These are phyloP conservation scores for Monilinia laxa DNA, from an alignment of 2,329 filamentous ascomycete genomes.

Conservation along the genomic window DNA sequence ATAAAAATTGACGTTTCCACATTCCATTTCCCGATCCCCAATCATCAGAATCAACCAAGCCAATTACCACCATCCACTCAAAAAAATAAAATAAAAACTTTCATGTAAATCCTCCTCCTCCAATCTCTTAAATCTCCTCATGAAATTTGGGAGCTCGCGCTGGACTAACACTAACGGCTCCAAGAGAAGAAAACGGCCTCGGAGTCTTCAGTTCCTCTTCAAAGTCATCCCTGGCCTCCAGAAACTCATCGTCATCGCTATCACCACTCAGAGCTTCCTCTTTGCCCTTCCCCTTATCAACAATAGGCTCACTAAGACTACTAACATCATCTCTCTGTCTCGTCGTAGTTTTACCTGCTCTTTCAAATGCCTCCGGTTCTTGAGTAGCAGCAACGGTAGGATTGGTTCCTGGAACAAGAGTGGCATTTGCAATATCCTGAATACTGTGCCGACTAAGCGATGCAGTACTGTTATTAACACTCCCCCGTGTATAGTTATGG, in stretches of 20 bases:
- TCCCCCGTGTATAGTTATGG: constrained; percentile 47
- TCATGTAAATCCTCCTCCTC: constrained; percentile 20
- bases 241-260: constrained; percentile 47
- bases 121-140: constrained; percentile 57
- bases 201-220: constrained; percentile 48
- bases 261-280: constrained; percentile 5
- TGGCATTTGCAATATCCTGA: constrained; percentile 2
- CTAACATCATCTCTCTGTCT: constrained; percentile 3
- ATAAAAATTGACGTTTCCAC: no score
- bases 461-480: constrained; percentile 47
- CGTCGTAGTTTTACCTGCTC: neutral
- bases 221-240: constrained; percentile 48
- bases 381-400: neutral
- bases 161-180: constrained; percentile 50
- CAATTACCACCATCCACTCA: neutral
- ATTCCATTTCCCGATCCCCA: neutral
- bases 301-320: neutral
- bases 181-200: constrained; percentile 30
- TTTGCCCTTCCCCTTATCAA: neutral
- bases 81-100: neutral
- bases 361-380: neutral
- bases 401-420: neutral
- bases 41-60: neutral
- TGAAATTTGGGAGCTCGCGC: constrained; percentile 58
- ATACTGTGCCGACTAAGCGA: constrained; percentile 15